These are phyloP conservation scores for Pseudocercospora musae DNA, from an alignment of 2,329 filamentous ascomycete species.

Conservation along the genomic window DNA sequence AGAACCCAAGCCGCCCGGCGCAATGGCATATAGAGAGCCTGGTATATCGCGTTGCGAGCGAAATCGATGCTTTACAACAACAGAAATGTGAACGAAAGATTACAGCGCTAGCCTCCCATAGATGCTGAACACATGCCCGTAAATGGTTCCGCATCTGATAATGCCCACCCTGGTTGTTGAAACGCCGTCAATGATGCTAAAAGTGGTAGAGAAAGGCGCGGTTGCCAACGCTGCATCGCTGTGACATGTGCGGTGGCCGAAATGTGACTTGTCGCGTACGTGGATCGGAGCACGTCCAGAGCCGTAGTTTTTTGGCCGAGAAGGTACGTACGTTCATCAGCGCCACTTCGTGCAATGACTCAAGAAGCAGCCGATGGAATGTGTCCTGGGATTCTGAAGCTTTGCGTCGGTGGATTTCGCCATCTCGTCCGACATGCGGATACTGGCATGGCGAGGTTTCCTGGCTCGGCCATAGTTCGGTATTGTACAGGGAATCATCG, in stretches of 20 bases:
- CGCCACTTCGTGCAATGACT: not conserved
- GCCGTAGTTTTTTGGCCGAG: not conserved
- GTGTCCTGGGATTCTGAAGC: not conserved
- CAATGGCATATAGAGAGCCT: constrained; percentile 3
- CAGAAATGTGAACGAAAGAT: not conserved
- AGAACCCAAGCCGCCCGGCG: not conserved
- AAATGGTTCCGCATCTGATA: not conserved
- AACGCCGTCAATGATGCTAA: not conserved
- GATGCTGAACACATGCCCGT: not conserved
- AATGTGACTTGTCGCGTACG: not conserved
- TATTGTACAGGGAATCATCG: not conserved
- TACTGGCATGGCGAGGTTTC: not conserved
- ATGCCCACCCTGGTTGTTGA: constrained; percentile 1
- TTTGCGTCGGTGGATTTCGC: not conserved
- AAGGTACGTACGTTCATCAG: not conserved
- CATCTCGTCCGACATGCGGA: not conserved
- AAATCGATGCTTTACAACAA: constrained; percentile 4
- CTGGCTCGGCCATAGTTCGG: not conserved
- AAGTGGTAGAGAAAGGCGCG: not conserved
- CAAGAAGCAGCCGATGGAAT: not conserved
- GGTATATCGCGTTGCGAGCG: constrained; percentile 2
- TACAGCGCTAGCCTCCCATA: constrained; percentile 4
- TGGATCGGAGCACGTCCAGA: not conserved
- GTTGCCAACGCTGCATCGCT: not conserved
- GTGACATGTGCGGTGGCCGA: not conserved